Base-by-base conservation (phyloP, 1,284 basidiomycete species). In the Ustilago cynodontis region DNA sequence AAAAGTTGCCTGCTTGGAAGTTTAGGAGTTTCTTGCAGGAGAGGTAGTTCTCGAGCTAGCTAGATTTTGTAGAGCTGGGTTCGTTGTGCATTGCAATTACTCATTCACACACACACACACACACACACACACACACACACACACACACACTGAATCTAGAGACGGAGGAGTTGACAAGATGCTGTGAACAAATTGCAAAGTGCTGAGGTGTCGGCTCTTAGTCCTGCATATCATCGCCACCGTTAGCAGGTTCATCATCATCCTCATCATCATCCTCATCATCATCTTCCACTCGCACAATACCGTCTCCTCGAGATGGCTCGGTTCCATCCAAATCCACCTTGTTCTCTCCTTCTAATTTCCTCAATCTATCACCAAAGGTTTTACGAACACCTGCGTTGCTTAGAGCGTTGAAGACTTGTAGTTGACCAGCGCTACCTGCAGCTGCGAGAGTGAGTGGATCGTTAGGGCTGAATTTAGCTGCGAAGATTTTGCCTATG, bases 401-500 rank as follows among this genome's bases (percentile, higher is more conserved):
- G 43, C 78, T 71, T 49, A 86, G 79, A 8, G 86, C 77, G 68
- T 99, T 95, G 94, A 97, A 99, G 11, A 99, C 89, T 85, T 98
- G 95, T 5, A 99, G 86, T 80, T 92, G 94, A 2, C 94, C 96
- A 81, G 93, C 93, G 8, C 93, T 94, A 5, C 97, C 97, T 14
- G 93, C 97, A 2, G 94, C 95, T 1, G 95, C 96, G 51, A 99
- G 86, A 1, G 94, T 97, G 59, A 98, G 90, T 0, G 95, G 93
- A 81, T 97, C 93, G 86, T 98, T 94, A 0, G 97, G 96, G 24
- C 93, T 95, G 89, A 93, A 98, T 3, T 90, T 88, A 0, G 92
- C 89, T 1, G 94, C 92, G 87, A 99, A 99, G 20, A 99, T 92
- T 88, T 97, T 97, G 86, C 96, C 96, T 54, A 98, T 91, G 49